These are phyloP conservation scores for Melaleuca alternifolia DNA, from an alignment of 345 rosid genomes.

Conservation along the genomic window DNA sequence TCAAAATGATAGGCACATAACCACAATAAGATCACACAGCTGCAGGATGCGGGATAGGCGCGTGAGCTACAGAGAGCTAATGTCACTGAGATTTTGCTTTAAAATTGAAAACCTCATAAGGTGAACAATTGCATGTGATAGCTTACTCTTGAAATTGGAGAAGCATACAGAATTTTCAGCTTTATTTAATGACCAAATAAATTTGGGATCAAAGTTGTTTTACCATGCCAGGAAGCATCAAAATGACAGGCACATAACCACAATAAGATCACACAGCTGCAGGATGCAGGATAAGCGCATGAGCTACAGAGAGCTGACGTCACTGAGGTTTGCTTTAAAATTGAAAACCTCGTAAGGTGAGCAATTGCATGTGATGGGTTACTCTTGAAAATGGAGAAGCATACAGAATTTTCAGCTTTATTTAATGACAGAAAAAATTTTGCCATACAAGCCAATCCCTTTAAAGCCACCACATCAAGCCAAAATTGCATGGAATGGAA, in stretches of 20 bases:
- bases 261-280: neutral
- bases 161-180: neutral
- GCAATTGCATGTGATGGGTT: neutral
- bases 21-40: neutral
- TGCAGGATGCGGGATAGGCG: neutral
- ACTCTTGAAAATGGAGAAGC: neutral
- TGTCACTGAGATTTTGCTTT: neutral
- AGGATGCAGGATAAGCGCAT: neutral
- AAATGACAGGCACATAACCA: neutral
- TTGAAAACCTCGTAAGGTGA: neutral
- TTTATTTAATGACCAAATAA: neutral
- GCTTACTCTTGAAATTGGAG: neutral
- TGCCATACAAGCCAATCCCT: neutral
- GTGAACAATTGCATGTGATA: neutral
- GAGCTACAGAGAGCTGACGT: neutral
- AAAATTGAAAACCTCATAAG: neutral
- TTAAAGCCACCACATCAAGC: neutral
- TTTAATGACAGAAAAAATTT: neutral
- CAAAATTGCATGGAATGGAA: neutral
- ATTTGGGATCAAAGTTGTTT: too few species aligned
- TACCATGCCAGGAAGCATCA: neutral
- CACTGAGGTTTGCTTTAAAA: neutral
- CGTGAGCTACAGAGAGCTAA: neutral
- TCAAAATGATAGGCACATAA: neutral
- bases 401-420: neutral